Evolutionary conservation across 208 protist genomes (phyloP).

Genomic region (Leishmania major): DNA sequence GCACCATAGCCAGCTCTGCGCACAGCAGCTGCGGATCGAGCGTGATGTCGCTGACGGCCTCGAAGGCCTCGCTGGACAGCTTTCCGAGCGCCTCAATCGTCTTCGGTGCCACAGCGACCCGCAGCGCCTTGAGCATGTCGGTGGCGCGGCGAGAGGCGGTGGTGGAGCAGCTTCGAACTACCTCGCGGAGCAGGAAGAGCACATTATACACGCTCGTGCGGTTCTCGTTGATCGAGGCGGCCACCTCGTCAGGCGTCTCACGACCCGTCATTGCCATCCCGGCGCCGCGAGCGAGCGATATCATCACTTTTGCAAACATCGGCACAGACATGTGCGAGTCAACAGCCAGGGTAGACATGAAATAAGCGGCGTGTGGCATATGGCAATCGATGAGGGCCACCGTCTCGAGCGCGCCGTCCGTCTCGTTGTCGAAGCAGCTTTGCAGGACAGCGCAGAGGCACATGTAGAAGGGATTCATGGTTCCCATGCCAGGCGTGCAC

Average conservation of each 20-base stretch:
- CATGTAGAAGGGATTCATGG: conserved; percentile 85
- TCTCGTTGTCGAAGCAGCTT: conserved; percentile 74
- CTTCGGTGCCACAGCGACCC: conserved; percentile 74
- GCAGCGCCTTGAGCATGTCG: conserved; percentile 86
- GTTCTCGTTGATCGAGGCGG: conserved; percentile 56
- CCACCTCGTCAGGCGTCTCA: conserved; percentile 74
- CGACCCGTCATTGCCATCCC: conserved; percentile 86
- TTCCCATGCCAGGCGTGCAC: conserved; percentile 77
- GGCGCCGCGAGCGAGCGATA: conserved; percentile 81
- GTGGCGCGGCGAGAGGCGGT: conserved; percentile 71
- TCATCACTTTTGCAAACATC: conserved; percentile 90
- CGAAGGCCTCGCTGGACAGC: conserved; percentile 77
- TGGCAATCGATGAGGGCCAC: conserved; percentile 82
- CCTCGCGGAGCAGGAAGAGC: conserved; percentile 84
- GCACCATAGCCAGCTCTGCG: conserved; percentile 91
- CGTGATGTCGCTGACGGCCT: conserved; percentile 50
- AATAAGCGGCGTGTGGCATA: conserved; percentile 92
- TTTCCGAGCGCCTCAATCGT: conserved; percentile 89
- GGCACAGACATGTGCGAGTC: conserved; percentile 88
- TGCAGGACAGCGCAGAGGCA: conserved; percentile 89
- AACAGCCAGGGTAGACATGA: conserved; percentile 77
- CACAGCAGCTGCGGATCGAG: conserved; percentile 88
- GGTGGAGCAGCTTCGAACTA: conserved; percentile 84
- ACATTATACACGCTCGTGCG: conserved; percentile 90
- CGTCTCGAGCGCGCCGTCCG: conserved; percentile 81